Percentiles rank a stretch among this genome's conserved stretches.
Evolutionary conservation across 306 rosid species (phyloP).

Genomic region (Cicer yamashitae): DNA sequence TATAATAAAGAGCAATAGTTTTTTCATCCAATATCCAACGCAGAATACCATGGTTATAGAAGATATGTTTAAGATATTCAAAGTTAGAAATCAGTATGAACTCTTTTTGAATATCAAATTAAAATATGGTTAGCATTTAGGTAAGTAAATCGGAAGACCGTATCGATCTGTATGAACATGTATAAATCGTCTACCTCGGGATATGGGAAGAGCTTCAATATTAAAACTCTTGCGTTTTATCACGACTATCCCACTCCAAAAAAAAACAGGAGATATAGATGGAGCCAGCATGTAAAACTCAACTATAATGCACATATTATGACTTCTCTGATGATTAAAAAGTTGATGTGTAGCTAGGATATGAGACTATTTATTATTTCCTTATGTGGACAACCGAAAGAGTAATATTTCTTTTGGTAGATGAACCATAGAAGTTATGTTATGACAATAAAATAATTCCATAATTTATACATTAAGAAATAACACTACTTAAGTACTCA

Average conservation of each 20-base stretch:
- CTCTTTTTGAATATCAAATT: neutral
- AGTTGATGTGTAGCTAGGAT: neutral
- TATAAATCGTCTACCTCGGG: neutral
- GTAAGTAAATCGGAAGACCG: constrained; percentile 2
- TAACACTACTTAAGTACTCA: neutral
- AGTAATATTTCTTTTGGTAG: neutral
- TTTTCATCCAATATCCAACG: constrained; percentile 22
- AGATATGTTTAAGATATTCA: constrained; percentile 23
- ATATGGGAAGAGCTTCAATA: constrained; percentile 8
- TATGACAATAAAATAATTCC: neutral
- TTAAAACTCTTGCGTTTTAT: neutral
- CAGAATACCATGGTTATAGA: constrained; percentile 17
- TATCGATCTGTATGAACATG: neutral
- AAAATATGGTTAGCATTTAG: neutral
- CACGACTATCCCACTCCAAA: neutral
- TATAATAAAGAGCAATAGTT: neutral
- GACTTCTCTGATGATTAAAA: constrained; percentile 16
- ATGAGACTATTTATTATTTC: constrained; percentile 14
- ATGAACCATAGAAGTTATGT: neutral
- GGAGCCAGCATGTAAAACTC: constrained; percentile 1
- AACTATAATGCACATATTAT: constrained; percentile 20
- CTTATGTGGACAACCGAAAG: constrained; percentile 14
- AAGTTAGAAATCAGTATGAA: constrained; percentile 7
- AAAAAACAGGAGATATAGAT: neutral
- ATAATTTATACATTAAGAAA: constrained; percentile 8